These are phyloP conservation scores for Psilocybe cubensis DNA, from an alignment of 768 basidiomycete species.

Conservation along the genomic window DNA sequence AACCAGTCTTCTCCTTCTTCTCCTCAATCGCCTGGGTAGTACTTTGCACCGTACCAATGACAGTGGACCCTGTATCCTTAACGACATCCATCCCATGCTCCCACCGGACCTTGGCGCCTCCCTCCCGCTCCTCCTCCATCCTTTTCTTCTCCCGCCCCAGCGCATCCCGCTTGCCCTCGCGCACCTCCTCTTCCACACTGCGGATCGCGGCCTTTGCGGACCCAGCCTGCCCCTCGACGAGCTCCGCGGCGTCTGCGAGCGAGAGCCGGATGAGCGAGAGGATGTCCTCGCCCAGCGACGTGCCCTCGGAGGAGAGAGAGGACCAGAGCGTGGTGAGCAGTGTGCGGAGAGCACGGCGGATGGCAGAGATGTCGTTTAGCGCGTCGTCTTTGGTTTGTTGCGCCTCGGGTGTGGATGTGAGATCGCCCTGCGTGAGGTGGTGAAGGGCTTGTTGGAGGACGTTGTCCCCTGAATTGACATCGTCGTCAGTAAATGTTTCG, in stretches of 20 bases:
- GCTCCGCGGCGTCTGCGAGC: constrained; percentile 68
- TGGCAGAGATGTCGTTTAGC: constrained; percentile 48
- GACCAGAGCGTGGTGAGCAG: constrained; percentile 57
- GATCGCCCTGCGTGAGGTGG: constrained; percentile 62
- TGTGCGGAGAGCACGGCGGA: constrained; percentile 53
- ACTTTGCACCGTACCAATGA: constrained; percentile 57
- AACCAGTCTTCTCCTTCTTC: constrained; percentile 43
- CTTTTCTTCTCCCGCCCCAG: constrained; percentile 57
- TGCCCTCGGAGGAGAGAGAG: constrained; percentile 55
- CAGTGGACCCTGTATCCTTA: constrained; percentile 57
- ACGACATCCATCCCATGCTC: constrained; percentile 70
- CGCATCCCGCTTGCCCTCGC: constrained; percentile 60
- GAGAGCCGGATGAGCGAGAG: constrained; percentile 66
- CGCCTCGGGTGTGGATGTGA: constrained; percentile 39
- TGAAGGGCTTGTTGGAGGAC: constrained; percentile 67
- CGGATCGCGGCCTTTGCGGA: constrained; percentile 56
- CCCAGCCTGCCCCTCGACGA: constrained; percentile 55
- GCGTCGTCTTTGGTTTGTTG: constrained; percentile 47
- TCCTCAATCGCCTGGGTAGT: constrained; percentile 47
- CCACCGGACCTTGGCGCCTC: constrained; percentile 57
- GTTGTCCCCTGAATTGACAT: constrained; percentile 53
- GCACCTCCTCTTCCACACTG: constrained; percentile 58
- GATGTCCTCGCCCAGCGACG: constrained; percentile 60
- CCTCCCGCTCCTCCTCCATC: constrained; percentile 52
- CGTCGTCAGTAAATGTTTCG: not conserved